Percentiles rank a stretch among this genome's conserved stretches.
These are phyloP conservation scores for Dimocarpus longan DNA, from an alignment of 345 rosid genomes.

Conservation along the genomic window DNA sequence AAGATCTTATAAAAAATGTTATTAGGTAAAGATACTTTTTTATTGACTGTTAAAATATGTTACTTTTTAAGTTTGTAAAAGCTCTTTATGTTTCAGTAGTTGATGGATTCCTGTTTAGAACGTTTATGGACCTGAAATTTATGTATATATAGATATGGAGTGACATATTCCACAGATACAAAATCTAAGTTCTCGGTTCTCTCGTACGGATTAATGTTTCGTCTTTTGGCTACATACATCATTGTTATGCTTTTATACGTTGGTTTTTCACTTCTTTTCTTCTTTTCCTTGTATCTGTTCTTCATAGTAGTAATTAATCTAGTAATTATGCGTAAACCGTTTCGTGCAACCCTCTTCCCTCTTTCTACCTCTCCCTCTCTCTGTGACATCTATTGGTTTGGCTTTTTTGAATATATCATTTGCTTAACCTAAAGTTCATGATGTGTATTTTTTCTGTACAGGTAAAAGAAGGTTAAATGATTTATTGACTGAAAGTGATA, in stretches of 20 bases:
- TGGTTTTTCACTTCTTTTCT: background rate
- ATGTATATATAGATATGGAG: no score
- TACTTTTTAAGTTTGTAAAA: background rate
- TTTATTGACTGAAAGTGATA: conserved; percentile 71
- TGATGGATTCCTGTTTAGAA: no score
- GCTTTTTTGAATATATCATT: background rate
- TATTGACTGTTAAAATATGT: background rate
- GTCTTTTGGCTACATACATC: no score
- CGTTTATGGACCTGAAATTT: no score
- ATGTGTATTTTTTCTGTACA: conserved; percentile 28
- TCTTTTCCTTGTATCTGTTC: background rate
- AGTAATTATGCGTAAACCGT: background rate
- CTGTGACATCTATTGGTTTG: background rate
- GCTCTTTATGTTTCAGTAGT: background rate
- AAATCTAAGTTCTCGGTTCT: no score
- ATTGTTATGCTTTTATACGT: background rate
- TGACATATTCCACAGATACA: no score
- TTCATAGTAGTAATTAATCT: background rate
- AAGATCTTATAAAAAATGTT: background rate
- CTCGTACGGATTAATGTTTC: background rate
- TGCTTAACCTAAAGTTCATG: background rate
- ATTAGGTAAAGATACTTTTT: background rate
- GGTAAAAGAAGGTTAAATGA: conserved; percentile 80
- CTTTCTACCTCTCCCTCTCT: background rate
- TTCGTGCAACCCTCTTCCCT: background rate